A percentile compares a stretch with the other conserved stretches of the same genome.
Conservation (phyloP, 108 stramenopile species). For the Nannochloropsis oceanica region DNA sequence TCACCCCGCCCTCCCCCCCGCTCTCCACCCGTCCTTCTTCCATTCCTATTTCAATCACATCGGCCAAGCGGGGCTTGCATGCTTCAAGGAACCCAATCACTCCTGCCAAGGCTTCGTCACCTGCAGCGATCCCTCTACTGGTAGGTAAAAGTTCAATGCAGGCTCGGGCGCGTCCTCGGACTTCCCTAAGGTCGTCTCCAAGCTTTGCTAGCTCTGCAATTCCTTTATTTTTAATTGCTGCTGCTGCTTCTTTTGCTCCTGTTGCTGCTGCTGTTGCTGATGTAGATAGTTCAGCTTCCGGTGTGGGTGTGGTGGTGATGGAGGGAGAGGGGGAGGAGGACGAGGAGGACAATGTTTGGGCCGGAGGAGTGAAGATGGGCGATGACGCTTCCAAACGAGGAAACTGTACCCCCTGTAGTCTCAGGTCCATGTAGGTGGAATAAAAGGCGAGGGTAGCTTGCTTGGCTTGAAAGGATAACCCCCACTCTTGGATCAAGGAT, state of each 20-base stretch:
- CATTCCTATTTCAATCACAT: constrained; percentile 36
- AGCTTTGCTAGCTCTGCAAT: background rate
- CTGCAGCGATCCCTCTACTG: constrained; percentile 20
- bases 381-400: background rate
- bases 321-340: background rate
- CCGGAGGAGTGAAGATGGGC: constrained; percentile 16
- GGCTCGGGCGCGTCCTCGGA: constrained; percentile 25
- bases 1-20: constrained; percentile 22
- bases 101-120: constrained; percentile 36
- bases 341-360: background rate
- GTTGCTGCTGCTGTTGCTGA: constrained; percentile 5
- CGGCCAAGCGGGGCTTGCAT: constrained; percentile 36
- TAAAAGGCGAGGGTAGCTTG: background rate
- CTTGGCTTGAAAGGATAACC: background rate
- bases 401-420: constrained; percentile 22
- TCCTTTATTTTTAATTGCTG: background rate
- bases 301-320: background rate
- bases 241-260: background rate
- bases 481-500: background rate
- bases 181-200: background rate
- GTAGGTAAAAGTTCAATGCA: constrained; percentile 35
- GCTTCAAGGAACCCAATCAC: constrained; percentile 44
- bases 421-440: background rate
- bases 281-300: background rate
- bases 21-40: constrained; percentile 29